These are phyloP conservation scores for Fomitopsis schrenkii DNA, from an alignment of 1,284 basidiomycete genomes.

Conservation along the genomic window DNA sequence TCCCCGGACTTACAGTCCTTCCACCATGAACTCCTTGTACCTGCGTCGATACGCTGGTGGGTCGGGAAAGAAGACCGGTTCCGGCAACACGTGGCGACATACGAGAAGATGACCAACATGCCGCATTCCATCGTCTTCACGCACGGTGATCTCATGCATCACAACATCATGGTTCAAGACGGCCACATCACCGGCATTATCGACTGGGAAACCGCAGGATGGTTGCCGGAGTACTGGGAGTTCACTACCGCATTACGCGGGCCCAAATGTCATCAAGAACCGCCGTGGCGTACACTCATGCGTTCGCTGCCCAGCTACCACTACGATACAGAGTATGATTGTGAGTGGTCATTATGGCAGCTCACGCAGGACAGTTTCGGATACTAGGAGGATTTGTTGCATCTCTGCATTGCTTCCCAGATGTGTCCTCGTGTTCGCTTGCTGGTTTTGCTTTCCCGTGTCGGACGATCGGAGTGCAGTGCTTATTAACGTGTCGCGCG, in stretches of 20 bases:
- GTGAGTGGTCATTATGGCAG: background rate
- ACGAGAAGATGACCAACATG: conserved; percentile 4
- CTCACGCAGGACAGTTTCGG: background rate
- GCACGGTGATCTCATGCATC: conserved; percentile 6
- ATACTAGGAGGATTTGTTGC: no score
- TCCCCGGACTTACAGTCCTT: conserved; percentile 5
- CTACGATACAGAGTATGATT: background rate
- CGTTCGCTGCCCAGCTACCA: background rate
- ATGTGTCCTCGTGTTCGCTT: no score
- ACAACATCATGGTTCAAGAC: conserved; percentile 7
- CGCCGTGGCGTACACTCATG: background rate
- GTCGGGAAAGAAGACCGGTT: background rate
- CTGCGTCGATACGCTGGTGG: background rate
- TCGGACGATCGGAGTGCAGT: no score
- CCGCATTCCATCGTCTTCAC: conserved; percentile 12
- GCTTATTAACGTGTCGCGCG: no score
- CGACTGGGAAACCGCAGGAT: conserved; percentile 7
- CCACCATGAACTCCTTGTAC: conserved; percentile 4
- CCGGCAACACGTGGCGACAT: background rate
- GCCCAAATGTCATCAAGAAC: background rate
- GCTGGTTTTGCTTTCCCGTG: no score
- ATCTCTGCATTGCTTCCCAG: background rate
- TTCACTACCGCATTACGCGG: background rate
- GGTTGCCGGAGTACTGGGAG: conserved; percentile 6
- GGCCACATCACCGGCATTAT: conserved; percentile 6